phyloP scores from a whole-genome alignment of 1,139 yeast genomes.

The Magnusiomyces paraingens region DNA sequence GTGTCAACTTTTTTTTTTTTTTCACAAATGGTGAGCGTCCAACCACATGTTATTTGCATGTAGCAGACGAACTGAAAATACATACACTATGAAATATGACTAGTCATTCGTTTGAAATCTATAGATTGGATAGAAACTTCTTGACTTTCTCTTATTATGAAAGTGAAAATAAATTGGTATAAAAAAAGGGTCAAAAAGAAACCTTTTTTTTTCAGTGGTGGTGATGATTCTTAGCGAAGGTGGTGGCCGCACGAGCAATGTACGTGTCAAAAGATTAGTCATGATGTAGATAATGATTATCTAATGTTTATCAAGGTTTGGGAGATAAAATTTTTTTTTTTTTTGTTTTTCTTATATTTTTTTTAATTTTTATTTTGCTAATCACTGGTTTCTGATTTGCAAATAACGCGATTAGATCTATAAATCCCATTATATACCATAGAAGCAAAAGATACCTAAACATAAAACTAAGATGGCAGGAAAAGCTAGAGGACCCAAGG shows the following conservation, averaged over 20 bases:
- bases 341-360: too few species aligned
- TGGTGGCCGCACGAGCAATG: too few species aligned
- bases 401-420: not conserved
- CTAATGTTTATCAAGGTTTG: too few species aligned
- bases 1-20: not conserved
- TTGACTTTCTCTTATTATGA: too few species aligned
- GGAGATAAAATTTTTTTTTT: not conserved
- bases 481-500: conserved; percentile 24
- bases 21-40: too few species aligned
- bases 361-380: not conserved
- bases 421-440: not conserved
- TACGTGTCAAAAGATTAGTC: too few species aligned
- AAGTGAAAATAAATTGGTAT: not conserved
- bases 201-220: too few species aligned
- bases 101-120: not conserved
- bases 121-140: not conserved
- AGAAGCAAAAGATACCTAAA: not conserved
- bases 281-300: too few species aligned
- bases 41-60: too few species aligned
- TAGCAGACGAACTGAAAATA: not conserved
- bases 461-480: conserved; percentile 2
- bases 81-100: not conserved
- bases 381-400: not conserved
- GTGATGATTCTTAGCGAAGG: too few species aligned
- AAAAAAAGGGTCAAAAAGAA: too few species aligned